Conservation (phyloP, 2,329 filamentous ascomycete genomes). For the Apiospora phragmitis region DNA sequence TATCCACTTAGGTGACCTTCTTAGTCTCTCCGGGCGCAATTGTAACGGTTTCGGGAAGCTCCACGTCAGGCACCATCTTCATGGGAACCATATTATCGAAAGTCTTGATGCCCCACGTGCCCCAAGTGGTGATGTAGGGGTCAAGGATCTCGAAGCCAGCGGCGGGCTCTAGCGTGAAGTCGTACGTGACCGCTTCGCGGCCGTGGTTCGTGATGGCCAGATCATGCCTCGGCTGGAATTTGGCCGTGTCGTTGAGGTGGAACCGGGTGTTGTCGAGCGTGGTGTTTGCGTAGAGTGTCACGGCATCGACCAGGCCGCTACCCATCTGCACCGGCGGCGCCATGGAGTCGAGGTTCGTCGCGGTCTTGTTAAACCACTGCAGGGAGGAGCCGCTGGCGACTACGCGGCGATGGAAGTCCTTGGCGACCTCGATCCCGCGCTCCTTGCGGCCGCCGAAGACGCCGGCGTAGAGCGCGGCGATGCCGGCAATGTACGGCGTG, state of each 20-base stretch:
- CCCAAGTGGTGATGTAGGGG: constrained; percentile 3
- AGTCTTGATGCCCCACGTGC: constrained; percentile 9
- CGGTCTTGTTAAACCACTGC: constrained; percentile 21
- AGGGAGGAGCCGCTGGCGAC: constrained; percentile 22
- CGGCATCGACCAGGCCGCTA: constrained; percentile 36
- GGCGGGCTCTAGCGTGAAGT: constrained; percentile 39
- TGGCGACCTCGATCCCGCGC: constrained; percentile 16
- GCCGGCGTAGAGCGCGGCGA: constrained; percentile 29
- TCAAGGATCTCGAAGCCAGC: constrained; percentile 40
- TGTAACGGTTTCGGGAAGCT: constrained; percentile 16
- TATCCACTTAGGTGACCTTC: constrained; percentile 19
- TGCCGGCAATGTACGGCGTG: constrained; percentile 39
- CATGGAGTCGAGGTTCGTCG: background rate
- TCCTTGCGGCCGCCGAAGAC: constrained; percentile 23
- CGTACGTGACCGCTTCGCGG: constrained; percentile 39
- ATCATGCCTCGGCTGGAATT: constrained; percentile 31
- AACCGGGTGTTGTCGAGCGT: constrained; percentile 34
- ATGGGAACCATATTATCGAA: constrained; percentile 16
- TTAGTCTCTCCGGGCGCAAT: constrained; percentile 28
- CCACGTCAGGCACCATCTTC: constrained; percentile 9
- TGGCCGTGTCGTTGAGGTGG: constrained; percentile 40
- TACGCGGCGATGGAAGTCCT: constrained; percentile 22
- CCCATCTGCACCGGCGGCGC: constrained; percentile 13
- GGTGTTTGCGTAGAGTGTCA: constrained; percentile 34
- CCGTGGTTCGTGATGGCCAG: constrained; percentile 47